A percentile compares a stretch with the other conserved stretches of the same genome.
Evolutionary conservation across 306 rosid species (phyloP).

Genomic region (Sicyos baderoa): DNA sequence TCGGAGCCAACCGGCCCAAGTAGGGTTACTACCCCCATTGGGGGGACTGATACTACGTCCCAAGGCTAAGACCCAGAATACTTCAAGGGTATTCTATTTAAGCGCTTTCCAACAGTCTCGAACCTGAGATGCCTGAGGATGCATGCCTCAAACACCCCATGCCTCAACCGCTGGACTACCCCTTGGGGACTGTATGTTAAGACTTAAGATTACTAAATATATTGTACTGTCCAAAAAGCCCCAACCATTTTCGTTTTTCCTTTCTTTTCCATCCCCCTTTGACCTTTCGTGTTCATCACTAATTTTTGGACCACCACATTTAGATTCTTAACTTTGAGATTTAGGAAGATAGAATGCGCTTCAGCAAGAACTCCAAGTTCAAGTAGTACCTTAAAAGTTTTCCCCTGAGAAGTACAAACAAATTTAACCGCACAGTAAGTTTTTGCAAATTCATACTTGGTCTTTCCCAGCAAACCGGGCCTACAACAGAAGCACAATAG

Average conservation of each 20-base stretch:
- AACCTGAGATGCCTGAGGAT: too few relatives aligned
- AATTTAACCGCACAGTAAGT: slow-evolving; percentile 65
- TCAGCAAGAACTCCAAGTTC: neutral
- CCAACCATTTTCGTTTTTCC: neutral
- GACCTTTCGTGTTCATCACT: neutral
- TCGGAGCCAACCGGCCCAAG: too few relatives aligned
- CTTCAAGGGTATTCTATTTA: too few relatives aligned
- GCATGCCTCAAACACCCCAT: too few relatives aligned
- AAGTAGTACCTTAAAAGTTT: slow-evolving; percentile 54
- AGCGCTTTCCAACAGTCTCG: too few relatives aligned
- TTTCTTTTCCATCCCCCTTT: neutral
- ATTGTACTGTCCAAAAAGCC: neutral
- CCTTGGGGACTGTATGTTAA: too few relatives aligned
- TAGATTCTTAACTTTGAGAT: neutral
- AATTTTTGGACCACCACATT: neutral
- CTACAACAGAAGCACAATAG: slow-evolving; percentile 36
- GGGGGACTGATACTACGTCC: too few relatives aligned
- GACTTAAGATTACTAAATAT: neutral
- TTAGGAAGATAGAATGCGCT: slow-evolving; percentile 7
- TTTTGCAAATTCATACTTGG: slow-evolving; percentile 69
- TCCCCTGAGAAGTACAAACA: slow-evolving; percentile 50
- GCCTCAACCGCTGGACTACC: too few relatives aligned
- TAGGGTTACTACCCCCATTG: too few relatives aligned
- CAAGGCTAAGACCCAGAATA: too few relatives aligned
- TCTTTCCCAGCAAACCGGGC: slow-evolving; percentile 86